These are phyloP conservation scores for Botrytis sinoallii DNA, from an alignment of 2,329 filamentous ascomycete genomes.

Conservation along the genomic window DNA sequence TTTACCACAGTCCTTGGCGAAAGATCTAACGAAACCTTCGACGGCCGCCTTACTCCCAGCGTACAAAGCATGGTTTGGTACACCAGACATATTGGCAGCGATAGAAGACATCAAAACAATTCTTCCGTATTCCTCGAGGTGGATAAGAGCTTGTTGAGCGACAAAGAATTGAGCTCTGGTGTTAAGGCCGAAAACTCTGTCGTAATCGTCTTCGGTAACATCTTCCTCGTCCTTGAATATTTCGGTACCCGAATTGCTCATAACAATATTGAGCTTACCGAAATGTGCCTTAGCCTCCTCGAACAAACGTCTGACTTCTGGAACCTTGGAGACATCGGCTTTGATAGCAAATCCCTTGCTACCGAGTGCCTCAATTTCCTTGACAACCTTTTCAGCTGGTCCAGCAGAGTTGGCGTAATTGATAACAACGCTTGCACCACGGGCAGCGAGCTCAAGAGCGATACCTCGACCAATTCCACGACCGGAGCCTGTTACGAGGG, in stretches of 20 bases:
- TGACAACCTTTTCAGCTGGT: slow-evolving; percentile 54
- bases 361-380: slow-evolving; percentile 50
- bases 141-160: slow-evolving; percentile 69
- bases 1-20: slow-evolving; percentile 56
- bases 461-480: slow-evolving; percentile 65
- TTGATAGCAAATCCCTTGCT: slow-evolving; percentile 52
- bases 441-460: slow-evolving; percentile 40
- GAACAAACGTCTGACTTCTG: slow-evolving; percentile 30
- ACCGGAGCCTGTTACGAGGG: slow-evolving; percentile 79
- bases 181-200: slow-evolving; percentile 59
- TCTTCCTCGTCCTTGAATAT: slow-evolving; percentile 32
- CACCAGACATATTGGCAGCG: slow-evolving; percentile 44
- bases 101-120: slow-evolving; percentile 71
- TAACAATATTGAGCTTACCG: slow-evolving; percentile 33
- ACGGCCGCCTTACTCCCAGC: slow-evolving; percentile 74
- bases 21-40: slow-evolving; percentile 70
- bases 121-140: slow-evolving; percentile 66
- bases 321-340: slow-evolving; percentile 56
- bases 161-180: slow-evolving; percentile 72
- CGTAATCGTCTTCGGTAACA: slow-evolving; percentile 33
- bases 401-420: slow-evolving; percentile 60
- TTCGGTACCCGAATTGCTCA: slow-evolving; percentile 36
- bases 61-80: slow-evolving; percentile 70
- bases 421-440: slow-evolving; percentile 46
- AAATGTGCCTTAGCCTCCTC: slow-evolving; percentile 31